Evolutionary conservation across 2,329 filamentous ascomycete genomes (phyloP).

Genomic region (Diaporthe ilicicola): DNA sequence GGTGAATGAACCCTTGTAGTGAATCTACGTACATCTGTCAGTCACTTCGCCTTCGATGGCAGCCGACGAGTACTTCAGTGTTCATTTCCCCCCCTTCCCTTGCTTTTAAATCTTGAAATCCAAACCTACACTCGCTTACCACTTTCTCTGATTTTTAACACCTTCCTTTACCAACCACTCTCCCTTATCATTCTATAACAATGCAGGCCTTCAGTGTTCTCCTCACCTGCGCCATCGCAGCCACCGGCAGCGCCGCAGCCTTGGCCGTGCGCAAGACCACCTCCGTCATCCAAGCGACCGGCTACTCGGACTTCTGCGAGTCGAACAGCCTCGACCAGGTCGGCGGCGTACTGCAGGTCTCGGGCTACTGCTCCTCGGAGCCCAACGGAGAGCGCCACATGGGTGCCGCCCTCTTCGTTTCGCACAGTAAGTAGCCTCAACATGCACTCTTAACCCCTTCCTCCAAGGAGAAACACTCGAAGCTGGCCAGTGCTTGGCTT

Average conservation of each 20-base stretch:
- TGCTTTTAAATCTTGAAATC: neutral
- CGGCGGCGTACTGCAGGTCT: neutral
- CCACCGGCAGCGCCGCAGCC: neutral
- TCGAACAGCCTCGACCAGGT: neutral
- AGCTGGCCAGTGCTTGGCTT: no score
- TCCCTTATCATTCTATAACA: neutral
- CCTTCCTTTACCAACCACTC: neutral
- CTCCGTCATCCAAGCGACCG: neutral
- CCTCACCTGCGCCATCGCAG: neutral
- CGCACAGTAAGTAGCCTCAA: neutral
- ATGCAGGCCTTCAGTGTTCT: neutral
- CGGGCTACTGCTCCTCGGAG: neutral
- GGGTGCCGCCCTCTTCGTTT: neutral
- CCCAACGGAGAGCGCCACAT: neutral
- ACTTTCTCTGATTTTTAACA: neutral
- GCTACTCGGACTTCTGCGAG: neutral
- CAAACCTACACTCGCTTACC: neutral
- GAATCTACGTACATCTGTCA: neutral
- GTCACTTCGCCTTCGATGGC: neutral
- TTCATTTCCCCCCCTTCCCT: neutral
- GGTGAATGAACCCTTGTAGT: no score
- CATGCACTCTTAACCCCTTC: no score
- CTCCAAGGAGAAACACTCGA: no score
- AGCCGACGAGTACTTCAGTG: neutral
- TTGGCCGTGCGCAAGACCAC: neutral